Conservation (phyloP, 2,329 filamentous ascomycete species). For the Fusarium sp. region DNA sequence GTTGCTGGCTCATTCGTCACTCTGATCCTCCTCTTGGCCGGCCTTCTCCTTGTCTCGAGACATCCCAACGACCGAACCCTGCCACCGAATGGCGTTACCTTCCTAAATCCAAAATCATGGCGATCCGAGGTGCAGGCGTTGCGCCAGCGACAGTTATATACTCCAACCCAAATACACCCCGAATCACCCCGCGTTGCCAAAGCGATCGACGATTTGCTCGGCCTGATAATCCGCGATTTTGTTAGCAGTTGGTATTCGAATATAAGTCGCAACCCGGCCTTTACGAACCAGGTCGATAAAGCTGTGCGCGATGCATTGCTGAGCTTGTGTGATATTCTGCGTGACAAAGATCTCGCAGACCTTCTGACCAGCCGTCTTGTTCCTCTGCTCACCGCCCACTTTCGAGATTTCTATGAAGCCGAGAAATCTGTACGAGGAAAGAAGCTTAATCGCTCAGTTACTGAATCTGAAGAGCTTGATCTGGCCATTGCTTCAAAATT, state of each 20-base stretch:
- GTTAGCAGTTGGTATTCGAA: conserved; percentile 87
- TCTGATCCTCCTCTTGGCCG: conserved; percentile 64
- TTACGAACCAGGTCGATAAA: conserved; percentile 87
- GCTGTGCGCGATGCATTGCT: conserved; percentile 78
- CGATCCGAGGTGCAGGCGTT: conserved; percentile 74
- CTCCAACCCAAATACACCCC: conserved; percentile 76
- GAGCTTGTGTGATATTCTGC: conserved; percentile 76
- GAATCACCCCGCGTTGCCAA: conserved; percentile 81
- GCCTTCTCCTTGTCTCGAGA: conserved; percentile 66
- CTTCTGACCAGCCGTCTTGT: conserved; percentile 83
- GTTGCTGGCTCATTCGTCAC: conserved; percentile 72
- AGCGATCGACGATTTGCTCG: conserved; percentile 81
- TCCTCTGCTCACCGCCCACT: conserved; percentile 87
- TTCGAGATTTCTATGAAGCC: conserved; percentile 90
- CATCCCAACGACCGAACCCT: conserved; percentile 56
- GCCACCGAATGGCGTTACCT: conserved; percentile 63
- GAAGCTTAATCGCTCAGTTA: conserved; percentile 88
- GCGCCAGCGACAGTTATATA: conserved; percentile 73
- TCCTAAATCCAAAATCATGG: conserved; percentile 75
- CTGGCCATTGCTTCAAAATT: conserved; percentile 96
- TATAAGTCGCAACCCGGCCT: conserved; percentile 84
- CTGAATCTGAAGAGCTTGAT: conserved; percentile 95
- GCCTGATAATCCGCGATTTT: conserved; percentile 83
- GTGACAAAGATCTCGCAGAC: conserved; percentile 84
- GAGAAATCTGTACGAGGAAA: conserved; percentile 87